Base-by-base conservation (phyloP, 305 asterid species). In the Fraxinus platypoda region DNA sequence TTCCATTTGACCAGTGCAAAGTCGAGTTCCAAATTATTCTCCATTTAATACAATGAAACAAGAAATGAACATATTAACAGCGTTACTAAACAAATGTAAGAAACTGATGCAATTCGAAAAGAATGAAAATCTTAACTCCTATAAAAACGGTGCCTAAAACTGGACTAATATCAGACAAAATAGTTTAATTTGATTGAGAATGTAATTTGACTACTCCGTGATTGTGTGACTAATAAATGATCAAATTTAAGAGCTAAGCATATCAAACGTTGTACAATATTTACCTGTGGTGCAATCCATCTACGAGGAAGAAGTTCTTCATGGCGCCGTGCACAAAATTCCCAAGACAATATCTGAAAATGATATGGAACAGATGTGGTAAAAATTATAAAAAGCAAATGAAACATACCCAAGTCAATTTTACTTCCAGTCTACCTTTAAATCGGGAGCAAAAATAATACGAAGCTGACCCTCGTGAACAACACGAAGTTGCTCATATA, bases 271-370 rank as follows among this genome's bases (percentile, higher is more conserved):
- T 70, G 37, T 76, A 82, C 68, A 73, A 76, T 81, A 85, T 57
- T 78, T 85, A 93, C 99, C 98, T 96, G 98, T 8, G 99, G 98
- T 21, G 98, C 97, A 85, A 96, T 94, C 87, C 92, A 83, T 89
- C 95, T 89, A 72, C 99, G 94, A 78, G 98, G 94, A 83, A 97
- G 95, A 88, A 97, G 97, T 86, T 97, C 98, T 87, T 94, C 99
- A 83, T 97, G 99, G 74, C 92, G 93, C 72, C 97, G 92, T 0
- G 97, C 98, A 87, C 98, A 97, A 78, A 94, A 97, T 83, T 97
- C 99, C 99, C 99, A 97, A 33, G 97, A 92, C 62, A 92, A 84
- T 85, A 94, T 97, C 98, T 97, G 83, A 74, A 81, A 30, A 81
- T 34, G 30, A 76, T 71, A 34, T 5, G 75, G 23, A 70, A 49